A percentile compares a stretch with the other conserved stretches of the same genome.
Evolutionary conservation across 257 asterid species (phyloP).

Genomic region (Solanum rostratum): DNA sequence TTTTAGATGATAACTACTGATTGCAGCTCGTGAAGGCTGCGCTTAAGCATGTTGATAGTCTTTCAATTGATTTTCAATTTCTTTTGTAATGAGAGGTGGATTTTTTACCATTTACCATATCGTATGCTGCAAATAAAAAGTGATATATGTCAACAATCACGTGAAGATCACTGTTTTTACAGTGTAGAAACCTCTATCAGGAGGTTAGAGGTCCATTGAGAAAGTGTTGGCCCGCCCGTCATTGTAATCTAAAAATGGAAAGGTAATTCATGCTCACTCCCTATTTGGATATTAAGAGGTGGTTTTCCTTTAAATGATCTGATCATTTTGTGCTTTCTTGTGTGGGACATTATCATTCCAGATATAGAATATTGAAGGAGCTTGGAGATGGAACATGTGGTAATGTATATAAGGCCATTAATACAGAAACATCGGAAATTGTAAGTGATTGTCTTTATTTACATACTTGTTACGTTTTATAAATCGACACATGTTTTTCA

Average conservation of each 20-base stretch:
- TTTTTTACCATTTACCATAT: conserved; percentile 42
- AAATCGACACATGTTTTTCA: not conserved
- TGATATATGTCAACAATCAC: conserved; percentile 31
- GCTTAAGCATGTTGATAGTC: conserved; percentile 74
- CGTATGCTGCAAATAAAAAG: conserved; percentile 40
- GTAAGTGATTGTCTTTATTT: conserved; percentile 27
- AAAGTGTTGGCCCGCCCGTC: conserved; percentile 6
- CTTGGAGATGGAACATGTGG: conserved; percentile 95
- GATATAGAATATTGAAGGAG: conserved; percentile 74
- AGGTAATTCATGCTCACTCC: conserved; percentile 29
- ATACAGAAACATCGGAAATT: conserved; percentile 63
- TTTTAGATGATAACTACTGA: conserved; percentile 54
- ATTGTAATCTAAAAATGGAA: conserved; percentile 51
- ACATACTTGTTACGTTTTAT: not conserved
- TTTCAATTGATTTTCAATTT: conserved; percentile 52
- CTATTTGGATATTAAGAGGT: not conserved
- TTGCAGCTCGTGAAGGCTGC: conserved; percentile 97
- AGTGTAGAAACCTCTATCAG: conserved; percentile 51
- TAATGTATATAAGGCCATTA: conserved; percentile 82
- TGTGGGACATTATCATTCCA: conserved; percentile 16
- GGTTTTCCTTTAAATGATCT: conserved; percentile 5
- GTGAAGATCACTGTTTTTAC: conserved; percentile 50
- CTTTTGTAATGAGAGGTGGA: conserved; percentile 54
- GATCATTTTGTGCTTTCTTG: not conserved
- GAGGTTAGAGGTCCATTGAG: conserved; percentile 58